Evolutionary conservation across 2,329 filamentous ascomycete species (phyloP).

Genomic region (Penicillium polonicum): DNA sequence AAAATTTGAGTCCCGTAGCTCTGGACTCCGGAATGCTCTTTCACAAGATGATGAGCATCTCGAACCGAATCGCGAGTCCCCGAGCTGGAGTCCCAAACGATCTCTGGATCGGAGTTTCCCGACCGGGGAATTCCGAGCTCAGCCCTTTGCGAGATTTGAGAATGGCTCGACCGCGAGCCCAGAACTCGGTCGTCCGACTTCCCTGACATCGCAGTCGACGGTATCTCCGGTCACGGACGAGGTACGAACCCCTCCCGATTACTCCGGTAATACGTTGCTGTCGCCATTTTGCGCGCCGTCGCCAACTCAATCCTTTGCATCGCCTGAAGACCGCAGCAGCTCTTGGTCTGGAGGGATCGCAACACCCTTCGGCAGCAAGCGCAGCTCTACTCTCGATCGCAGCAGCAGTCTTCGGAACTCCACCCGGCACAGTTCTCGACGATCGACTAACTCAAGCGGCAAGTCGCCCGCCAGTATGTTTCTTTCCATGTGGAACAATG

Average conservation of each 20-base stretch:
- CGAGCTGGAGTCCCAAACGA: constrained; percentile 25
- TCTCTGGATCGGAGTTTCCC: constrained; percentile 27
- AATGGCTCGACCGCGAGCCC: constrained; percentile 24
- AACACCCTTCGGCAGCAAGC: constrained; percentile 38
- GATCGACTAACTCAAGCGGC: constrained; percentile 51
- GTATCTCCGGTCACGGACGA: constrained; percentile 44
- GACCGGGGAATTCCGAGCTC: constrained; percentile 27
- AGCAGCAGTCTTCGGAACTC: constrained; percentile 37
- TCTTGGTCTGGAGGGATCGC: constrained; percentile 39
- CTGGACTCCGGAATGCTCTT: constrained; percentile 38
- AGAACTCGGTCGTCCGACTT: constrained; percentile 41
- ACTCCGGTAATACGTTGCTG: constrained; percentile 34
- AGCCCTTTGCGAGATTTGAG: constrained; percentile 23
- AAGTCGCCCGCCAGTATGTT: constrained; percentile 61
- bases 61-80: constrained; percentile 18
- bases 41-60: constrained; percentile 33
- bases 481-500: constrained; percentile 53
- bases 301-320: constrained; percentile 38
- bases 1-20: constrained; percentile 34
- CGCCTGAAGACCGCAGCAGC: constrained; percentile 42
- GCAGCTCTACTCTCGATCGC: constrained; percentile 36
- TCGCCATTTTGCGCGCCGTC: constrained; percentile 42
- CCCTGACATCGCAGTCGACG: constrained; percentile 47
- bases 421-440: constrained; percentile 42
- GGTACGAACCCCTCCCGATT: constrained; percentile 43